A percentile compares a stretch with the other conserved stretches of the same genome.
Conservation (phyloP, 352 stramenopile species). For the Phytophthora sojae region DNA sequence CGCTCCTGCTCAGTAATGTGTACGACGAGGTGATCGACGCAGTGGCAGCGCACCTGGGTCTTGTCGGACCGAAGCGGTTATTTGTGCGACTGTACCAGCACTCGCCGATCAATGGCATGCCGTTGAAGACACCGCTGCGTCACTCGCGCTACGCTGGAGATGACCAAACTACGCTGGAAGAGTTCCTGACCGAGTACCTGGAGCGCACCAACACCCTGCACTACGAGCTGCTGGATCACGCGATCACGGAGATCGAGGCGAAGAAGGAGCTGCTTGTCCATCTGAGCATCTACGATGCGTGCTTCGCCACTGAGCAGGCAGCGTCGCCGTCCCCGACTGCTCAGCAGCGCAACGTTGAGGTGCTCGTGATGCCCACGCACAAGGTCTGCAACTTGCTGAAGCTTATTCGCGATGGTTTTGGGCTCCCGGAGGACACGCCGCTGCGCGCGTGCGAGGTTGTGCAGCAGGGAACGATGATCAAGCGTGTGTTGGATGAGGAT, state of each 20-base stretch:
- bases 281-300: conserved; percentile 81
- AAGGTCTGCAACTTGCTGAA: conserved; percentile 60
- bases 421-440: conserved; percentile 41
- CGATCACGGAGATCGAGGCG: conserved; percentile 87
- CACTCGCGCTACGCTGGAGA: conserved; percentile 72
- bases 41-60: conserved; percentile 51
- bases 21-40: conserved; percentile 83
- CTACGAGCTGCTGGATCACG: conserved; percentile 73
- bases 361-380: conserved; percentile 64
- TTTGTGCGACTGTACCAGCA: conserved; percentile 87
- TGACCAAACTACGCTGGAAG: conserved; percentile 67
- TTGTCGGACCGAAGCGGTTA: conserved; percentile 52
- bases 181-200: conserved; percentile 77
- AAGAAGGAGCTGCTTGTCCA: conserved; percentile 85
- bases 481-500: conserved; percentile 48
- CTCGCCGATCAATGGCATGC: conserved; percentile 65
- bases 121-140: conserved; percentile 73
- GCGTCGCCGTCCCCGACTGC: conserved; percentile 41
- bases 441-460: conserved; percentile 74
- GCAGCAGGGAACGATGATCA: conserved; percentile 66
- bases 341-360: conserved; percentile 57
- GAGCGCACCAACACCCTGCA: conserved; percentile 76
- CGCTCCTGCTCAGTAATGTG: conserved; percentile 69
- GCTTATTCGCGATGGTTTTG: conserved; percentile 56
- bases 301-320: conserved; percentile 51